Evolutionary conservation across 2,329 filamentous ascomycete genomes (phyloP), one percentile per base, ranked within the genome.

Genomic region (Dactylellina haptotyla): DNA sequence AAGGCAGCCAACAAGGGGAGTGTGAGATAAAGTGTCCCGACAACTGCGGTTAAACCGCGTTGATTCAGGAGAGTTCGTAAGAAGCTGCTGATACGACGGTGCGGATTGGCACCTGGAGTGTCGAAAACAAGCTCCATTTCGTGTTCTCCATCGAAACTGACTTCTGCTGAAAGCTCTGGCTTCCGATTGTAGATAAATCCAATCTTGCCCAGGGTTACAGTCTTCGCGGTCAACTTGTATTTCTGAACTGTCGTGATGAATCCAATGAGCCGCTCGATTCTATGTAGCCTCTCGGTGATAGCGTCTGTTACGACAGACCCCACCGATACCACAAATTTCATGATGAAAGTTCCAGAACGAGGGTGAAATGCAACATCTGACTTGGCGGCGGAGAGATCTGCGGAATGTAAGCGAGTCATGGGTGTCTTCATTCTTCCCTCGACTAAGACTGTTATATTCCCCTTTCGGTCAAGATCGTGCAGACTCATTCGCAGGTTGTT

Each of bases 251-350:
- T 83, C 75, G 93, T 85, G 0, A 89, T 87, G 77, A 91, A 91
- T 45, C 86, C 85, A 39, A 92, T 88, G 26, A 95, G 84, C 18
- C 89, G 86, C 77, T 90, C 87, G 66, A 95, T 86, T 10, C 88
- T 86, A 76, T 87, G 85, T 48, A 93, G 82, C 26, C 88, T 85
- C 56, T 84, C 82, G 74, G 84, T 82, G 18, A 93, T 83, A n/a
- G 83, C 81, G 2, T 85, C 83, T 2, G 92, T 80, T 12, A 89
- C 84, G 0, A 87, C 83, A 46, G 83, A 82, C 18, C 88, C 88
- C 48, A 89, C 85, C 1, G 83, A 81, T 0, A 87, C 85, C 8
- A 85, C 83, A 37, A 92, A 81, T 5, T 85, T 83, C 59, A 92
- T 82, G 14, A 84, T 84, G 79, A 92, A 90, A 63, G 87, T 85